Evolutionary conservation across 257 asterid species (phyloP).

Genomic region (Scutellaria barbata): DNA sequence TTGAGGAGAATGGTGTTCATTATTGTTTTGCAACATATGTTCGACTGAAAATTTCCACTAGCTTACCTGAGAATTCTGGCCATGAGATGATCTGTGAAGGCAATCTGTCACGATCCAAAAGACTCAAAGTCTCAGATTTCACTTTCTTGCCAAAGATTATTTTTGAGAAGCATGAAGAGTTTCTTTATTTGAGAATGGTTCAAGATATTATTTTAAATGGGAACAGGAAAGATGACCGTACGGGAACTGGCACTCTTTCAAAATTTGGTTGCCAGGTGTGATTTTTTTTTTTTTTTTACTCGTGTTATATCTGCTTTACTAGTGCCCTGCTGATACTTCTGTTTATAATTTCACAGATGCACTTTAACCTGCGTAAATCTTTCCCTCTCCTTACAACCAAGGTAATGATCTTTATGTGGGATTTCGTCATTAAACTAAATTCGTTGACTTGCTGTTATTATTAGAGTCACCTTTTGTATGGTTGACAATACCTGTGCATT

Average conservation of each 20-base stretch:
- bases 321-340: slow-evolving; percentile 30
- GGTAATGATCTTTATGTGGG: slow-evolving; percentile 44
- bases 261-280: slow-evolving; percentile 96
- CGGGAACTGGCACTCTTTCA: slow-evolving; percentile 93
- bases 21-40: slow-evolving; percentile 76
- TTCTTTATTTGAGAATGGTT: slow-evolving; percentile 73
- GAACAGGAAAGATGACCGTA: slow-evolving; percentile 75
- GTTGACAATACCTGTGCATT: neutral
- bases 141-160: slow-evolving; percentile 74
- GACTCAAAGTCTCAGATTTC: slow-evolving; percentile 51
- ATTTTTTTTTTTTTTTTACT: neutral
- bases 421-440: slow-evolving; percentile 5
- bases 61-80: slow-evolving; percentile 24
- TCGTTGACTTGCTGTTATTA: neutral
- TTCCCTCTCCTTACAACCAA: slow-evolving; percentile 95
- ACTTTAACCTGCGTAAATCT: slow-evolving; percentile 84
- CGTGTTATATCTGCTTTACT: slow-evolving; percentile 9
- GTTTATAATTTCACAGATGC: slow-evolving; percentile 62
- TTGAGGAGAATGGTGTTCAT: slow-evolving; percentile 61
- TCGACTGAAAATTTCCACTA: slow-evolving; percentile 48
- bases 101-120: slow-evolving; percentile 39
- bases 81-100: slow-evolving; percentile 33
- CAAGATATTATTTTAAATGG: slow-evolving; percentile 84
- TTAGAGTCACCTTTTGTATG: neutral
- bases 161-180: slow-evolving; percentile 87